These are phyloP conservation scores for Gossypium mustelinum DNA, from an alignment of 345 rosid genomes.

Conservation along the genomic window DNA sequence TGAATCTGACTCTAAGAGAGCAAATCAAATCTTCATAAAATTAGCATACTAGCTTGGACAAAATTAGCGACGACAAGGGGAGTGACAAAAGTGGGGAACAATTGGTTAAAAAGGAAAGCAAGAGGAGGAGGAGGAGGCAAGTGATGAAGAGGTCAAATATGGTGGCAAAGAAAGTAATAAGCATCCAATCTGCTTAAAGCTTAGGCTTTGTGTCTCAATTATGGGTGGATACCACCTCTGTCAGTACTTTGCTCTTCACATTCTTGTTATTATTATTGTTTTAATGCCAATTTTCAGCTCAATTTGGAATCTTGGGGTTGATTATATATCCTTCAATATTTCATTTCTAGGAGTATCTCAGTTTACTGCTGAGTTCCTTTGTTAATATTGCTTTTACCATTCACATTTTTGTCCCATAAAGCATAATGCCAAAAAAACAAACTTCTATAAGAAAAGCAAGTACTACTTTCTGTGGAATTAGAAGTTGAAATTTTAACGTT, in stretches of 20 bases:
- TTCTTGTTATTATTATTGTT: not conserved
- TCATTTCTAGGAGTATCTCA: no score
- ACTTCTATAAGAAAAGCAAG: no score
- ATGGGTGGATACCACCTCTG: conserved; percentile 70
- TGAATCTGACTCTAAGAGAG: no score
- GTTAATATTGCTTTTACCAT: no score
- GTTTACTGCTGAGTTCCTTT: no score
- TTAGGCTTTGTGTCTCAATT: conserved; percentile 75
- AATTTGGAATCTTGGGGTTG: no score
- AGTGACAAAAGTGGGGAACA: not conserved
- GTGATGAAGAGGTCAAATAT: not conserved
- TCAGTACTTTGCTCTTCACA: conserved; percentile 27
- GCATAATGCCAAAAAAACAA: no score
- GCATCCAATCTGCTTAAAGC: conserved; percentile 55
- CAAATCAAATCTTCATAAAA: no score
- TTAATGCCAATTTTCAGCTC: no score
- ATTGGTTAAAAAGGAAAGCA: conserved; percentile 10
- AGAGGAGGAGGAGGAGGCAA: conserved; percentile 25
- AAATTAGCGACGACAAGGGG: not conserved
- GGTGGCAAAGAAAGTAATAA: conserved; percentile 55
- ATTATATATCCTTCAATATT: no score
- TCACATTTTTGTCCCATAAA: no score
- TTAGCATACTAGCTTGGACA: conserved; percentile 2
- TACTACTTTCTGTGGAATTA: no score
- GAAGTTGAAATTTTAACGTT: not conserved